Evolutionary conservation across 805 yeast species (phyloP).

Genomic region (Schizosaccharomyces osmophilus): DNA sequence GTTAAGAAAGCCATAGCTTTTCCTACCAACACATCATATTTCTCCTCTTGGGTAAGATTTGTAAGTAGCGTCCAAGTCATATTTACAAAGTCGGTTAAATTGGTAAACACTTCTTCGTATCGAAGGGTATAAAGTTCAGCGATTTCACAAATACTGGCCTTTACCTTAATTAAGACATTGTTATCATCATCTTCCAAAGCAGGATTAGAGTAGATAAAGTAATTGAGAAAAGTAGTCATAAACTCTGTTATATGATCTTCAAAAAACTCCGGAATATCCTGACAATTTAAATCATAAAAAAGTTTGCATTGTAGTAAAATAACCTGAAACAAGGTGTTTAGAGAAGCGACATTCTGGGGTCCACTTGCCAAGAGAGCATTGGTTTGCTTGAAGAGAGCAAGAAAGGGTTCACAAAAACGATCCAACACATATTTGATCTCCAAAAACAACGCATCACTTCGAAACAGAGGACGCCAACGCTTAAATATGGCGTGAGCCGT

Average conservation of each 20-base stretch:
- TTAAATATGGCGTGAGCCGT: conserved; percentile 92
- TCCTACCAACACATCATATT: conserved; percentile 64
- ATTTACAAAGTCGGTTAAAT: conserved; percentile 55
- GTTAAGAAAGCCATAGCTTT: conserved; percentile 62
- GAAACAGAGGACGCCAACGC: conserved; percentile 85
- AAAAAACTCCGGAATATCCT: conserved; percentile 92
- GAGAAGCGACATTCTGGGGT: conserved; percentile 22
- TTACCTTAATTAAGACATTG: conserved; percentile 41
- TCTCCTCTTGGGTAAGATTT: conserved; percentile 39
- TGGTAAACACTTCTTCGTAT: conserved; percentile 69
- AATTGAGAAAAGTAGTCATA: conserved; percentile 63
- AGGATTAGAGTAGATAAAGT: conserved; percentile 35
- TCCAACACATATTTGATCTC: conserved; percentile 74
- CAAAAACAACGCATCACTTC: conserved; percentile 67
- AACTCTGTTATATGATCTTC: conserved; percentile 66
- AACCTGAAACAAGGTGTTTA: conserved; percentile 41
- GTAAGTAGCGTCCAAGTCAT: conserved; percentile 59
- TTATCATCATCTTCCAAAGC: conserved; percentile 32
- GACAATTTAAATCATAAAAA: conserved; percentile 84
- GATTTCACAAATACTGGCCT: conserved; percentile 64
- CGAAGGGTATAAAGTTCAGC: conserved; percentile 68
- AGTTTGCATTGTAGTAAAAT: conserved; percentile 50
- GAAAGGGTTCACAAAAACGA: conserved; percentile 58
- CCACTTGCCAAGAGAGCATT: conserved; percentile 36
- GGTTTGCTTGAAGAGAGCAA: conserved; percentile 39